phyloP scores from a whole-genome alignment of 1,139 yeast species.

The Suhomyces ambrosiae region DNA sequence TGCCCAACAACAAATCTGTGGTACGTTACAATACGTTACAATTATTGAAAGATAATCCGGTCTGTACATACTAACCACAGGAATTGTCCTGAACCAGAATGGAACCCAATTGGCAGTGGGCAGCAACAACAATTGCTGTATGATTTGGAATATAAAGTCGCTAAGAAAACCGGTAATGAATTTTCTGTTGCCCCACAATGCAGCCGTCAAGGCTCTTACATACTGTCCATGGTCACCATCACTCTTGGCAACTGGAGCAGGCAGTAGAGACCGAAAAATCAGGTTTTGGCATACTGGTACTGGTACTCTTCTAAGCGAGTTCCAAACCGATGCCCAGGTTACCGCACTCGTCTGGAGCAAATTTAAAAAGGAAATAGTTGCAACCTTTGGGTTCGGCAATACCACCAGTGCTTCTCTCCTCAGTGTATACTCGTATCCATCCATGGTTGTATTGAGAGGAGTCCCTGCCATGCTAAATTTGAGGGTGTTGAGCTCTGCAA shows the following conservation, averaged over 20 bases:
- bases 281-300: slow-evolving; percentile 83
- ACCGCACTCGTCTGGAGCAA: slow-evolving; percentile 80
- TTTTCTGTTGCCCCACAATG: slow-evolving; percentile 46
- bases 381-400: slow-evolving; percentile 79
- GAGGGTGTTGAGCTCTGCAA: slow-evolving; percentile 65
- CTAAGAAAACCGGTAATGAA: slow-evolving; percentile 42
- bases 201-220: slow-evolving; percentile 49
- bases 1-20: slow-evolving; percentile 71
- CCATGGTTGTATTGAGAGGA: slow-evolving; percentile 49
- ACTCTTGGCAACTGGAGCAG: slow-evolving; percentile 49
- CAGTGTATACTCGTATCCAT: slow-evolving; percentile 67
- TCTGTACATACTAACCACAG: slow-evolving; percentile 27
- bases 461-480: slow-evolving; percentile 56
- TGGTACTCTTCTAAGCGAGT: slow-evolving; percentile 64
- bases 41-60: neutral
- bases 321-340: slow-evolving; percentile 68
- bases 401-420: slow-evolving; percentile 32
- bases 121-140: slow-evolving; percentile 70
- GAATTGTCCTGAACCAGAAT: slow-evolving; percentile 55
- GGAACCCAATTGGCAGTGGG: slow-evolving; percentile 64
- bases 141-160: slow-evolving; percentile 62
- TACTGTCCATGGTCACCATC: slow-evolving; percentile 49
- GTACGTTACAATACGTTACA: slow-evolving; percentile 29
- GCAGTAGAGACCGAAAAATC: slow-evolving; percentile 46
- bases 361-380: slow-evolving; percentile 62